Evolutionary conservation across 179 eudicot genomes (phyloP).

Genomic region (Gypsophila paniculata): DNA sequence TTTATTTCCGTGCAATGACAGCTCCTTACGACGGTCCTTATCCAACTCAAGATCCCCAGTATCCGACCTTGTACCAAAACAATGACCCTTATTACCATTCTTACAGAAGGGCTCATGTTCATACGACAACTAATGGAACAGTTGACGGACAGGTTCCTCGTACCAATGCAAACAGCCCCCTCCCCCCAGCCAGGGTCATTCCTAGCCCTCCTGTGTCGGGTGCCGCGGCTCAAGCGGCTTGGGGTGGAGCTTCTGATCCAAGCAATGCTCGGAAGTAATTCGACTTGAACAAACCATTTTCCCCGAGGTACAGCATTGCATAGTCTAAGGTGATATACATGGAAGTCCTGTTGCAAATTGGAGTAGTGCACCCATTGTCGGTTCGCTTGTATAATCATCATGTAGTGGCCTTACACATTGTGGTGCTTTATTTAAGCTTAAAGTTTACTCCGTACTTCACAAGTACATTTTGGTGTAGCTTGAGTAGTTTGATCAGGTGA

Average conservation of each 20-base stretch:
- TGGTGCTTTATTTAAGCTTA: too few species aligned
- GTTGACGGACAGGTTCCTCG: constrained; percentile 15
- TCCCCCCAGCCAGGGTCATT: neutral
- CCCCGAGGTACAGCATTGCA: too few species aligned
- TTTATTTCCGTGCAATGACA: constrained; percentile 28
- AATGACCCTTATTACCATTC: constrained; percentile 45
- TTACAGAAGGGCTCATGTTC: constrained; percentile 32
- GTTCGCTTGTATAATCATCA: neutral
- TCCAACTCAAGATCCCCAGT: constrained; percentile 31
- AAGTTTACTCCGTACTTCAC: too few species aligned
- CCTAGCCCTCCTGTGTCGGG: constrained; percentile 15
- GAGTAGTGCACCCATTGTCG: neutral
- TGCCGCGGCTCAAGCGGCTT: constrained; percentile 10
- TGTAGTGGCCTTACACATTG: too few species aligned
- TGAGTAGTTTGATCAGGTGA: neutral
- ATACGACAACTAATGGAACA: constrained; percentile 22
- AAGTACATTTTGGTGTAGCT: too few species aligned
- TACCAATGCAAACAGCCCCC: constrained; percentile 10
- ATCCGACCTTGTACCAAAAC: constrained; percentile 35
- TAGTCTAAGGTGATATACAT: too few species aligned
- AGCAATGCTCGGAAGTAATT: constrained; percentile 5
- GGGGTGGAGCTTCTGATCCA: constrained; percentile 21
- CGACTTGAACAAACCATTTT: neutral
- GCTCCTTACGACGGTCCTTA: constrained; percentile 35
- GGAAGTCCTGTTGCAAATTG: neutral